Conservation (phyloP, 1,139 yeast species). For the Geotrichum phurueaensis region DNA sequence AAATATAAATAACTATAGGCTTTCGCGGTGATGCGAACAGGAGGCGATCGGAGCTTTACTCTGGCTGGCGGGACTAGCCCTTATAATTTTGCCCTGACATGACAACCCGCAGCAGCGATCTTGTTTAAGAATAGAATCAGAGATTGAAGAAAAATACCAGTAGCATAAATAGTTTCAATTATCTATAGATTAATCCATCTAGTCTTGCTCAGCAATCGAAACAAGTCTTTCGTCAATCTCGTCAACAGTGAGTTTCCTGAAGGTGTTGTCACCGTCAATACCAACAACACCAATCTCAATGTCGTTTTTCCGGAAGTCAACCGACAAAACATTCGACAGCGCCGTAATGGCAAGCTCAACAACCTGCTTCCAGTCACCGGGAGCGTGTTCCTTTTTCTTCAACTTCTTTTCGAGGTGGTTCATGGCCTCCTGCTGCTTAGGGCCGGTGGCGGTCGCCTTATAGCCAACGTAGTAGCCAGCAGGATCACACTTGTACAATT, state of each 20-base stretch:
- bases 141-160: neutral
- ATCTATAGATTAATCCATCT: conserved; percentile 20
- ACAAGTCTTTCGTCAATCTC: conserved; percentile 92
- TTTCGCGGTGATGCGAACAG: no score
- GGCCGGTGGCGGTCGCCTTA: conserved; percentile 92
- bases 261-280: conserved; percentile 38
- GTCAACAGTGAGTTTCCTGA: conserved; percentile 67
- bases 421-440: conserved; percentile 93
- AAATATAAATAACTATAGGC: neutral
- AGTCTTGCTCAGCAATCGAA: conserved; percentile 94
- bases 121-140: neutral
- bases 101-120: no score
- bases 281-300: conserved; percentile 89
- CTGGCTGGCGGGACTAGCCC: neutral
- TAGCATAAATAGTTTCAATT: neutral
- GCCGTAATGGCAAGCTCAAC: conserved; percentile 87
- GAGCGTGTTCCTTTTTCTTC: conserved; percentile 64
- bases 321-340: conserved; percentile 77
- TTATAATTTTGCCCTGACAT: neutral
- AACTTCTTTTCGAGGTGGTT: conserved; percentile 87
- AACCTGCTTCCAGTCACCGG: conserved; percentile 83
- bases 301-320: conserved; percentile 90
- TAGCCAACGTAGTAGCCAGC: conserved; percentile 93
- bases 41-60: no score
- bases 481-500: conserved; percentile 88